Evolutionary conservation across 331 rosid genomes (phyloP).

Genomic region (Ulmus americana): DNA sequence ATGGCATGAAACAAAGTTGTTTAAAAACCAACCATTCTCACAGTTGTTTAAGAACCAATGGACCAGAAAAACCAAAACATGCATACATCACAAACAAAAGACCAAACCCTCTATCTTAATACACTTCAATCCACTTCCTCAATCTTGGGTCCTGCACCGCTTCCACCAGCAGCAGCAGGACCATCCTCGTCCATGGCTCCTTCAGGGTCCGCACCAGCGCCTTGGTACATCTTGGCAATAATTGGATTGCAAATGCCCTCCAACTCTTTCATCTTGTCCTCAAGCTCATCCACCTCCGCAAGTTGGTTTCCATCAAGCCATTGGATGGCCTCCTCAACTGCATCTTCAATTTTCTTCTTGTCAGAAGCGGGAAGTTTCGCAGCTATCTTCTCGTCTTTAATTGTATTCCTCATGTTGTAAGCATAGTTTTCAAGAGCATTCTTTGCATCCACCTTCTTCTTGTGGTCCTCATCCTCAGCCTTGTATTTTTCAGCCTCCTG

Average conservation of each 20-base stretch:
- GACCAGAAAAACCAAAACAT: background rate
- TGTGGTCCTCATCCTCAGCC: constrained; percentile 64
- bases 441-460: constrained; percentile 67
- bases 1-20: no score
- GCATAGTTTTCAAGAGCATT: constrained; percentile 66
- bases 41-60: background rate
- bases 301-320: constrained; percentile 76
- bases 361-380: constrained; percentile 46
- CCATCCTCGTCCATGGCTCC: constrained; percentile 58
- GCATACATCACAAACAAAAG: background rate
- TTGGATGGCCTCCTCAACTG: constrained; percentile 52
- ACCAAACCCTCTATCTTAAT: constrained; percentile 21
- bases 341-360: constrained; percentile 69
- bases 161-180: constrained; percentile 39
- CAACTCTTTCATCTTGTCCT: constrained; percentile 66
- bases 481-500: constrained; percentile 72
- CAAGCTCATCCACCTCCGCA: constrained; percentile 60
- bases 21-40: no score
- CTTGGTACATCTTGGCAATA: constrained; percentile 65
- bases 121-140: constrained; percentile 83
- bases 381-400: constrained; percentile 64
- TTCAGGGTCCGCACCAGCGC: constrained; percentile 45
- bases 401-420: constrained; percentile 67
- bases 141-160: constrained; percentile 68
- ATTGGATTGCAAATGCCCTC: constrained; percentile 66